Evolutionary conservation across 78 protist species (phyloP).

Genomic region (Cavenderia fasciculata): DNA sequence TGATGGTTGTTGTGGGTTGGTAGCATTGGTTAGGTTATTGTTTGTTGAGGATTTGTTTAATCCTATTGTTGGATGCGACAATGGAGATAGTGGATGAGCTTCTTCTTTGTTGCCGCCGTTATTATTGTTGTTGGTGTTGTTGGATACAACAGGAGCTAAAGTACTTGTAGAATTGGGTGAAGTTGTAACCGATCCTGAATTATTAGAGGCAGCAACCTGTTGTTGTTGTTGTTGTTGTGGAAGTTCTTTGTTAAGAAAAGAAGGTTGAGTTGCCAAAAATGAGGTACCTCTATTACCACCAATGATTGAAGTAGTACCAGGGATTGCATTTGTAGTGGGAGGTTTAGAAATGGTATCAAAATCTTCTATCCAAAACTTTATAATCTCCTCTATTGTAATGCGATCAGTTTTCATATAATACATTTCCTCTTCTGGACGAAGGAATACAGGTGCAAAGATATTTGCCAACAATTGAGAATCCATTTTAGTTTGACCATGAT

Average conservation of each 20-base stretch:
- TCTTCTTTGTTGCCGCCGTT: background rate
- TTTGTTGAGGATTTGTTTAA: slow-evolving; percentile 15
- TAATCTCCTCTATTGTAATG: slow-evolving; percentile 22
- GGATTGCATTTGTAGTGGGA: too few species aligned
- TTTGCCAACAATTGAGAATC: slow-evolving; percentile 14
- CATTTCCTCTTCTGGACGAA: slow-evolving; percentile 71
- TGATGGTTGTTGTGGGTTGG: slow-evolving; percentile 44
- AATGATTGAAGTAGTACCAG: too few species aligned
- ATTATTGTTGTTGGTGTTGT: background rate
- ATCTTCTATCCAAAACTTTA: slow-evolving; percentile 70
- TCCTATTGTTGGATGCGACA: slow-evolving; percentile 58
- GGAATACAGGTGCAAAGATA: slow-evolving; percentile 48
- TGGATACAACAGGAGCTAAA: background rate
- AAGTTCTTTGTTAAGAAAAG: background rate
- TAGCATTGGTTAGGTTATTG: slow-evolving; percentile 12
- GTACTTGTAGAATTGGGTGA: background rate
- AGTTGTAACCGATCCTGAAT: background rate
- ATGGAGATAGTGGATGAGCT: background rate
- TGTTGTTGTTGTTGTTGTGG: background rate
- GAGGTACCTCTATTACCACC: too few species aligned
- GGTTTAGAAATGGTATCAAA: slow-evolving; percentile 59
- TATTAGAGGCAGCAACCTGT: too few species aligned
- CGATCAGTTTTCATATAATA: slow-evolving; percentile 65
- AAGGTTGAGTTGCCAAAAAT: background rate
- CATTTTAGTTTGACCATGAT: slow-evolving; percentile 18